Conservation (phyloP, 495 filamentous ascomycete species). For the Podospora australis region DNA sequence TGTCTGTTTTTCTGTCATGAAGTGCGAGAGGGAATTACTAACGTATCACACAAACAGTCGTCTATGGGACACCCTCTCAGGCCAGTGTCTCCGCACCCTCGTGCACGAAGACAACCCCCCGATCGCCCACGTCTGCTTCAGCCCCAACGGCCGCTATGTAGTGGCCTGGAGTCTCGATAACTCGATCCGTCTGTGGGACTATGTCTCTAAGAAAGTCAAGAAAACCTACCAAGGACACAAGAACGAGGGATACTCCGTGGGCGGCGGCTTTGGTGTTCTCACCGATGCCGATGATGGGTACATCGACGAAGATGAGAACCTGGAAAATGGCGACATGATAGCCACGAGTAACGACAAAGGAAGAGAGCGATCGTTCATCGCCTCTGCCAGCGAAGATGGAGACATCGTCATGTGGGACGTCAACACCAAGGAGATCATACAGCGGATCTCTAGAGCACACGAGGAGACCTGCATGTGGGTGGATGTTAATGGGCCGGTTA, state of each 20-base stretch:
- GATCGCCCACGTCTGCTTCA: constrained; percentile 84
- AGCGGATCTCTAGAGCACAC: constrained; percentile 61
- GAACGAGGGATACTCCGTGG: constrained; percentile 77
- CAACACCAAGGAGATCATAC: constrained; percentile 70
- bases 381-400: constrained; percentile 82
- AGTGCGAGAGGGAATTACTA: constrained; percentile 6
- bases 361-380: constrained; percentile 48
- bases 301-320: constrained; percentile 20
- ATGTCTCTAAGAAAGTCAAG: constrained; percentile 73
- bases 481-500: constrained; percentile 45
- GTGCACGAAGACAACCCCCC: constrained; percentile 95
- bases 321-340: no score
- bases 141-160: constrained; percentile 87
- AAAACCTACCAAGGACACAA: constrained; percentile 96
- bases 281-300: constrained; percentile 22
- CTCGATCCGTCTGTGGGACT: constrained; percentile 89
- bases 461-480: constrained; percentile 79
- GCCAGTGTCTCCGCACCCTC: constrained; percentile 88
- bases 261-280: constrained; percentile 71
- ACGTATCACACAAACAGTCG: constrained; percentile 38
- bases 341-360: constrained; percentile 10
- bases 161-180: constrained; percentile 88
- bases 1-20: neutral
- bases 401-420: constrained; percentile 87
- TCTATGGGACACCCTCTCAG: constrained; percentile 93